Conservation (phyloP, 192 early-diverging fungal genomes). For the Backusella luteola region DNA sequence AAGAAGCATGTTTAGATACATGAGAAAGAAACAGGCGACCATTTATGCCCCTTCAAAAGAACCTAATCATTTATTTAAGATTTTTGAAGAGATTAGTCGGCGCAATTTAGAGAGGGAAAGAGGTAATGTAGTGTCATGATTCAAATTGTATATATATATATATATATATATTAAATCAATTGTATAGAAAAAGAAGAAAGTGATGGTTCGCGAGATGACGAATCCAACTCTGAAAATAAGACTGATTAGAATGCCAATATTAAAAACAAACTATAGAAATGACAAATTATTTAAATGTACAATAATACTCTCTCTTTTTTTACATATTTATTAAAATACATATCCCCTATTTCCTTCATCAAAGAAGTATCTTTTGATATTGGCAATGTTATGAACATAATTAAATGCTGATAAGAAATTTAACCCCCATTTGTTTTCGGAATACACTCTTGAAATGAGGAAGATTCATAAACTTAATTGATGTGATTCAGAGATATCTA, state of each 20-base stretch:
- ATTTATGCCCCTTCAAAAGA: conserved; percentile 1
- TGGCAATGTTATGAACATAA: no score
- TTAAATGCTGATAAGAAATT: no score
- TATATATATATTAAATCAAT: not conserved
- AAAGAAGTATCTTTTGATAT: no score
- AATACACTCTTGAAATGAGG: no score
- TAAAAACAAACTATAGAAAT: no score
- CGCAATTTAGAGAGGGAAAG: not conserved
- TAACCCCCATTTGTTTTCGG: no score
- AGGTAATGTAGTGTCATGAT: not conserved
- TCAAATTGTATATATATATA: no score
- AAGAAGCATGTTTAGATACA: not conserved
- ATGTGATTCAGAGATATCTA: no score
- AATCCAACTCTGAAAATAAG: not conserved
- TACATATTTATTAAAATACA: not conserved
- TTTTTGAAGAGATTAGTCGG: conserved; percentile 10
- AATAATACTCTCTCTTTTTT: not conserved
- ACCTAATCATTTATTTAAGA: conserved; percentile 4
- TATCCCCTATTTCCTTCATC: no score
- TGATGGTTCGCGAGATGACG: not conserved
- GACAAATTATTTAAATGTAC: not conserved
- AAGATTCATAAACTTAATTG: no score
- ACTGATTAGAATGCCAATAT: not conserved
- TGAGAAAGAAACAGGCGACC: conserved; percentile 15
- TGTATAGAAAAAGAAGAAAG: not conserved